Conservation (phyloP, 2,329 filamentous ascomycete species). For the Penicillium sp. region DNA sequence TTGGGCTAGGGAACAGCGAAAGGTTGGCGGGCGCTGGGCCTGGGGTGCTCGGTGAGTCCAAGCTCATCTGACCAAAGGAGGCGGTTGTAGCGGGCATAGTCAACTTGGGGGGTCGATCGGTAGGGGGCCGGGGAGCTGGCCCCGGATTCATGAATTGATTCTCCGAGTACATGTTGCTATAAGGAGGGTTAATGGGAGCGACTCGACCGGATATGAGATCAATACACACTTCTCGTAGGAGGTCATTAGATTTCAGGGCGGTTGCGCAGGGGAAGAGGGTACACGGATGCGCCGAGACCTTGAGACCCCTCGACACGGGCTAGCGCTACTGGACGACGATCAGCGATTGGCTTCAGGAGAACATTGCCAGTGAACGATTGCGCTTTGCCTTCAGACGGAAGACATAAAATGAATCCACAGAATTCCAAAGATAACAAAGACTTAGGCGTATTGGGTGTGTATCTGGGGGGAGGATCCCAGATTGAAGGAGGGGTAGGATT, state of each 20-base stretch:
- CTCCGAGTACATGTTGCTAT: conserved; percentile 55
- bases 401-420: neutral
- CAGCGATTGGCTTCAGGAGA: neutral
- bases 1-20: conserved; percentile 63
- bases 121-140: conserved; percentile 85
- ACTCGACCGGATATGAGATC: neutral
- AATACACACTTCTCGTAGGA: conserved; percentile 38
- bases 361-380: neutral
- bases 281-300: conserved; percentile 25
- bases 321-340: conserved; percentile 10
- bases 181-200: conserved; percentile 10
- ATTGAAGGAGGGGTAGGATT: conserved; percentile 7
- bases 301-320: conserved; percentile 18
- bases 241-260: conserved; percentile 27
- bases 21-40: conserved; percentile 46
- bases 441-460: neutral
- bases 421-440: neutral
- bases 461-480: too few species aligned
- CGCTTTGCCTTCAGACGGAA: neutral
- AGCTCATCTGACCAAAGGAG: conserved; percentile 64
- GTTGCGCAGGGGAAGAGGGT: conserved; percentile 3
- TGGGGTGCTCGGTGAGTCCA: conserved; percentile 62
- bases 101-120: conserved; percentile 70
- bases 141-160: conserved; percentile 93
- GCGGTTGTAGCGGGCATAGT: conserved; percentile 71